These are phyloP conservation scores for Aspergillus sp. DNA, from an alignment of 2,329 filamentous ascomycete species.

Conservation along the genomic window DNA sequence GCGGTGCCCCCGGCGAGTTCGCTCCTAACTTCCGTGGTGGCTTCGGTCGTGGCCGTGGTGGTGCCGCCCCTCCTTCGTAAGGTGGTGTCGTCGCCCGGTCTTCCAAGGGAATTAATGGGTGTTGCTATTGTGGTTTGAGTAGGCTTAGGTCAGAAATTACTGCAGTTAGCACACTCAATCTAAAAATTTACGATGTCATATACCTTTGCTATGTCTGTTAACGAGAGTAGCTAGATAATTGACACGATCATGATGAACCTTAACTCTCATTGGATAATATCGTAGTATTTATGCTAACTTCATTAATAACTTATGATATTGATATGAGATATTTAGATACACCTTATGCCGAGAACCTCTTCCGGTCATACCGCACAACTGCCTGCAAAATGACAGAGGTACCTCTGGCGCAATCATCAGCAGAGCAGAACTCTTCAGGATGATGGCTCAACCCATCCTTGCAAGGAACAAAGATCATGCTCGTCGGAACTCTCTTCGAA, in stretches of 20 bases:
- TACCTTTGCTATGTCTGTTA: constrained; percentile 24
- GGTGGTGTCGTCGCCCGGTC: constrained; percentile 31
- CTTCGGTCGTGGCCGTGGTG: constrained; percentile 81
- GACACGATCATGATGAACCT: constrained; percentile 28
- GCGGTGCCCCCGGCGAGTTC: constrained; percentile 87
- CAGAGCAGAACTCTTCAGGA: constrained; percentile 61
- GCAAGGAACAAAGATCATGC: constrained; percentile 68
- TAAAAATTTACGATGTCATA: constrained; percentile 22
- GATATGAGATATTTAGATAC: neutral
- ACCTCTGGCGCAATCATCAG: constrained; percentile 59
- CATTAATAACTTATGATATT: neutral
- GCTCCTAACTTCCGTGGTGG: constrained; percentile 90
- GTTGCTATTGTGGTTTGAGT: constrained; percentile 31
- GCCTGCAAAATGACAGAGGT: constrained; percentile 44
- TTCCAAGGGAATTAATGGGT: constrained; percentile 26
- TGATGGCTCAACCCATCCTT: constrained; percentile 64
- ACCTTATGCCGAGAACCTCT: constrained; percentile 37
- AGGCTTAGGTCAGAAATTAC: constrained; percentile 29
- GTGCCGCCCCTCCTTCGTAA: constrained; percentile 60
- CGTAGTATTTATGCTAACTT: neutral
- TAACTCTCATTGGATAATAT: neutral
- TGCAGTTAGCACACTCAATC: constrained; percentile 21
- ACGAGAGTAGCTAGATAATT: constrained; percentile 33
- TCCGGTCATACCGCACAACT: constrained; percentile 36
- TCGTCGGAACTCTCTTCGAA: constrained; percentile 59